These are phyloP conservation scores for Suillus subluteus DNA, from an alignment of 768 basidiomycete genomes.

Conservation along the genomic window DNA sequence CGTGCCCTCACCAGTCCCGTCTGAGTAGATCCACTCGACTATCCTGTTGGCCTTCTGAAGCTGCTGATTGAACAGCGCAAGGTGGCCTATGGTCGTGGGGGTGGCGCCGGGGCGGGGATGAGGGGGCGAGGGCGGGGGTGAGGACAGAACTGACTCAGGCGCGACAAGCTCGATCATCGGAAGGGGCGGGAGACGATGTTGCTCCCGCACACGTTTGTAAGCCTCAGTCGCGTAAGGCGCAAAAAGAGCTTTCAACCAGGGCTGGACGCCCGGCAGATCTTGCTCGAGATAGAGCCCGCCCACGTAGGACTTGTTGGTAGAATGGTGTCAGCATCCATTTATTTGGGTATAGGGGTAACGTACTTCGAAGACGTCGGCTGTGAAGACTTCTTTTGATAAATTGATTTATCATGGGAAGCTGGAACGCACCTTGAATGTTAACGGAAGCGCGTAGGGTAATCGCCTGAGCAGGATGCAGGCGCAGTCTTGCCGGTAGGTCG, in stretches of 20 bases:
- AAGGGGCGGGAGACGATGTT: slow-evolving; percentile 65
- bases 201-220: slow-evolving; percentile 62
- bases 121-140: slow-evolving; percentile 18
- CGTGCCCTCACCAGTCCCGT: slow-evolving; percentile 47
- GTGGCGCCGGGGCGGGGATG: slow-evolving; percentile 18
- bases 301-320: slow-evolving; percentile 63
- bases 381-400: slow-evolving; percentile 1
- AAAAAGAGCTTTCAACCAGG: slow-evolving; percentile 68
- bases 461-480: slow-evolving; percentile 72
- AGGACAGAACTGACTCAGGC: slow-evolving; percentile 3
- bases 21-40: slow-evolving; percentile 76
- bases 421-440: slow-evolving; percentile 67
- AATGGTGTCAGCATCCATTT: slow-evolving; percentile 4
- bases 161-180: slow-evolving; percentile 24
- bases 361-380: slow-evolving; percentile 84
- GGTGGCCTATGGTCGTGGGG: slow-evolving; percentile 55
- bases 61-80: slow-evolving; percentile 81
- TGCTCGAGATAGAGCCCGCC: slow-evolving; percentile 79
- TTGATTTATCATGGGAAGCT: neutral
- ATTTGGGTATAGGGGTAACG: slow-evolving; percentile 4
- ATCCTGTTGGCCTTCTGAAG: slow-evolving; percentile 58
- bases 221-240: slow-evolving; percentile 63
- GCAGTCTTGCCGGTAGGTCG: slow-evolving; percentile 61
- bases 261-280: slow-evolving; percentile 56
- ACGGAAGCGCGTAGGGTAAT: slow-evolving; percentile 69